phyloP scores from a whole-genome alignment of 169 alveolate genomes.

The Blepharisma undulans region DNA sequence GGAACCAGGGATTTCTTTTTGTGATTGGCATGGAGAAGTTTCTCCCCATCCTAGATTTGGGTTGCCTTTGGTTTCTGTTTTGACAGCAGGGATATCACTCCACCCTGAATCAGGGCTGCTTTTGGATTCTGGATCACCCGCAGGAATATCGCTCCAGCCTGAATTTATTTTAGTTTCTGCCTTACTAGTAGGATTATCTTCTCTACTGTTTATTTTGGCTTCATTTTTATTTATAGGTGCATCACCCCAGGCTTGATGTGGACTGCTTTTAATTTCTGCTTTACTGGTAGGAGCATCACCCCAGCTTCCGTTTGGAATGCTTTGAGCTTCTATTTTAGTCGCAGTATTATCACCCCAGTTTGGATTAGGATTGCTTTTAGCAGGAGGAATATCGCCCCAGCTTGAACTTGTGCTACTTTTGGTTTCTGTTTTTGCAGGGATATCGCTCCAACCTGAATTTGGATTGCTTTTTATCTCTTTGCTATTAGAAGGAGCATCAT shows the following conservation, averaged over 20 bases:
- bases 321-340: too few species aligned
- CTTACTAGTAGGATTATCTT: background rate
- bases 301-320: too few species aligned
- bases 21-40: background rate
- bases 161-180: background rate
- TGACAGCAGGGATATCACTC: background rate
- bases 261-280: background rate
- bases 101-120: background rate
- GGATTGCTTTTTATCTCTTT: background rate
- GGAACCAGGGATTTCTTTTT: background rate
- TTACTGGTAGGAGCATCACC: too few species aligned
- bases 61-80: background rate
- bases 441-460: background rate
- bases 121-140: background rate
- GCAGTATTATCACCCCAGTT: too few species aligned
- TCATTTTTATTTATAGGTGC: background rate
- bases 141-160: background rate
- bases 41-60: background rate
- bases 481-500: too few species aligned
- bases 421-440: background rate
- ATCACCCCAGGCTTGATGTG: background rate
- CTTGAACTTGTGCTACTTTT: background rate
- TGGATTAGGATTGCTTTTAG: too few species aligned
- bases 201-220: background rate
- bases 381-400: background rate